Conservation (phyloP, 2,329 filamentous ascomycete genomes). For the Verticillium albo-atrum region DNA sequence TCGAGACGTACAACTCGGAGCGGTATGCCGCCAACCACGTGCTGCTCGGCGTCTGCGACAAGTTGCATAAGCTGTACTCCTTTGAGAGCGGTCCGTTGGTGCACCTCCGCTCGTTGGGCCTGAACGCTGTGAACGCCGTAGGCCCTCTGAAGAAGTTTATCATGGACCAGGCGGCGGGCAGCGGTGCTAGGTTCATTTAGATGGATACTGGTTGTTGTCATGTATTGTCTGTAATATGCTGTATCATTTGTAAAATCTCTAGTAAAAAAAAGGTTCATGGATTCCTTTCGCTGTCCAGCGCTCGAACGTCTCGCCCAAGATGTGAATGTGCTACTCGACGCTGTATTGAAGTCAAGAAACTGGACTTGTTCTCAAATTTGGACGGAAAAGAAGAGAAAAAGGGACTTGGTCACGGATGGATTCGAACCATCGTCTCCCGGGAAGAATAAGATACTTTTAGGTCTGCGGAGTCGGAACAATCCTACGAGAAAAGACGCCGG, state of each 20-base stretch:
- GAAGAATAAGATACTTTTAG: background rate
- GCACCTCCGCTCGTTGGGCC: slow-evolving; percentile 69
- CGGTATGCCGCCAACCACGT: slow-evolving; percentile 79
- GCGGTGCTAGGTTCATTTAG: slow-evolving; percentile 40
- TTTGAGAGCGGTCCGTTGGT: slow-evolving; percentile 75
- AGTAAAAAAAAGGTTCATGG: background rate
- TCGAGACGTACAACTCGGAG: slow-evolving; percentile 78
- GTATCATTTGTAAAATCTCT: slow-evolving; percentile 3
- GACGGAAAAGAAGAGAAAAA: background rate
- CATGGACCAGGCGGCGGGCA: slow-evolving; percentile 68
- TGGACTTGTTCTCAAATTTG: background rate
- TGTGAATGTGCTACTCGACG: too few relatives aligned
- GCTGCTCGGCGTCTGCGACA: slow-evolving; percentile 77
- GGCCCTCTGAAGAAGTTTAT: slow-evolving; percentile 76
- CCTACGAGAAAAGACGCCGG: background rate
- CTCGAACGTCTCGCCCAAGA: too few relatives aligned
- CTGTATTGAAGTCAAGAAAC: background rate
- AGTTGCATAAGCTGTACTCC: slow-evolving; percentile 90
- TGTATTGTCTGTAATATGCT: slow-evolving; percentile 1
- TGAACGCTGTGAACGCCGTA: slow-evolving; percentile 71
- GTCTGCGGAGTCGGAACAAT: background rate
- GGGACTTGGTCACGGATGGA: background rate
- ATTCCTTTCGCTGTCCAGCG: too few relatives aligned
- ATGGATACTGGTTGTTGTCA: background rate
- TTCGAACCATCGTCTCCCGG: background rate